These are phyloP conservation scores for Bretschneidera sinensis DNA, from an alignment of 345 rosid genomes.

Conservation along the genomic window DNA sequence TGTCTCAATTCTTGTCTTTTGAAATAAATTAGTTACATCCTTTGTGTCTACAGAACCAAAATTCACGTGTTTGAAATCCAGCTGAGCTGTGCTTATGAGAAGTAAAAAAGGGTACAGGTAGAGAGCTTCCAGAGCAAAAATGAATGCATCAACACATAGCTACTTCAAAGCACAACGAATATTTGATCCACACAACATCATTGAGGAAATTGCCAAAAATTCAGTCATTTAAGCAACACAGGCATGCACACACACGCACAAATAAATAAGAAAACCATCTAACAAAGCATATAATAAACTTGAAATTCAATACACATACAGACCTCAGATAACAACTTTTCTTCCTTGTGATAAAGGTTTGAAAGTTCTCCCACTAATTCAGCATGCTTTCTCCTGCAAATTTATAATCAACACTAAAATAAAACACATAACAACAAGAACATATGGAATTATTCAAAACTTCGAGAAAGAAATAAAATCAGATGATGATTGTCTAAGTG, in stretches of 20 bases:
- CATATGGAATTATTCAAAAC: neutral
- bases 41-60: neutral
- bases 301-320: constrained; percentile 17
- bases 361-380: constrained; percentile 81
- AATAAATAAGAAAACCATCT: neutral
- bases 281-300: neutral
- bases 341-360: constrained; percentile 77
- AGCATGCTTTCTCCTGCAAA: constrained; percentile 81
- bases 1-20: neutral
- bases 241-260: too few relatives aligned
- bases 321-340: constrained; percentile 87
- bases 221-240: too few relatives aligned
- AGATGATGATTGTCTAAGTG: too few relatives aligned
- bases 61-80: neutral
- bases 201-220: too few relatives aligned
- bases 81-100: neutral
- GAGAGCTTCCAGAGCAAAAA: neutral
- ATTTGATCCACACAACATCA: neutral
- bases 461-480: too few relatives aligned
- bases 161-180: too few relatives aligned
- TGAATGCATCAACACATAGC: neutral
- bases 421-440: neutral
- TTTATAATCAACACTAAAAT: neutral
- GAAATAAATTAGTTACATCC: neutral
- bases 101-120: neutral